A percentile compares a stretch with the other conserved stretches of the same genome.
Evolutionary conservation across 1,284 basidiomycete genomes (phyloP).

Genomic region (Ganoderma resinaceum): DNA sequence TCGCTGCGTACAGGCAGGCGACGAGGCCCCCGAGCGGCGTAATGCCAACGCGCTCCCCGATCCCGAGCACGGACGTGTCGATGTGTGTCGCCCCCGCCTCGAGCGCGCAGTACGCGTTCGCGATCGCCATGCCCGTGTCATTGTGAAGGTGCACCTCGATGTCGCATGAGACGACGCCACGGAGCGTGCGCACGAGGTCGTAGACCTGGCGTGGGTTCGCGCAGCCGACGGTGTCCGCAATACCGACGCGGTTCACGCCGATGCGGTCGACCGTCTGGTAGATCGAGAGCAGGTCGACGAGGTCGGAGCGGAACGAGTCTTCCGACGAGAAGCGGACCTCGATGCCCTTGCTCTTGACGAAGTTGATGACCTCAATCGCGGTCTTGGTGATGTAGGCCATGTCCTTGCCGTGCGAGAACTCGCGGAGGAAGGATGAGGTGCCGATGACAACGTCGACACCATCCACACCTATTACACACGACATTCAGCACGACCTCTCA

Average conservation of each 20-base stretch:
- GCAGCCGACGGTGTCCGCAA: constrained; percentile 99
- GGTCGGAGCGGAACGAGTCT: constrained; percentile 99
- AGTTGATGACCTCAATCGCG: constrained; percentile 98
- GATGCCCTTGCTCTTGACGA: constrained; percentile 99
- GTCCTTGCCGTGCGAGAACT: constrained; percentile 99
- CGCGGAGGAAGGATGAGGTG: constrained; percentile 97
- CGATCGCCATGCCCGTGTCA: constrained; percentile 97
- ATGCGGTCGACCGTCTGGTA: constrained; percentile 99
- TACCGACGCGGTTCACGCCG: constrained; percentile 98
- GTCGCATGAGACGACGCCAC: constrained; percentile 95
- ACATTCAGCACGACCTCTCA: not conserved
- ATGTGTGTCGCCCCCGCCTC: constrained; percentile 99
- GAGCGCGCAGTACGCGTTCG: constrained; percentile 98
- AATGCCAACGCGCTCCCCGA: constrained; percentile 99
- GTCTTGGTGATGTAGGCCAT: constrained; percentile 99
- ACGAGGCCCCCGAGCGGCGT: constrained; percentile 97
- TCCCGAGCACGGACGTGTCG: constrained; percentile 96
- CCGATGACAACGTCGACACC: constrained; percentile 99
- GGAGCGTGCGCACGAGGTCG: constrained; percentile 95
- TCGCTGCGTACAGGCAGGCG: constrained; percentile 94
- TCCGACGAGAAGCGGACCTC: constrained; percentile 99
- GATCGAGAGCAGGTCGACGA: constrained; percentile 98
- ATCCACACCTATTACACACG: constrained; percentile 79
- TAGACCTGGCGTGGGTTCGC: constrained; percentile 99
- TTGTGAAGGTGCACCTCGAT: constrained; percentile 99